Percentiles rank a stretch among this genome's conserved stretches.
phyloP scores from a whole-genome alignment of 2,329 filamentous ascomycete genomes.

The Colletotrichum echinochloae region DNA sequence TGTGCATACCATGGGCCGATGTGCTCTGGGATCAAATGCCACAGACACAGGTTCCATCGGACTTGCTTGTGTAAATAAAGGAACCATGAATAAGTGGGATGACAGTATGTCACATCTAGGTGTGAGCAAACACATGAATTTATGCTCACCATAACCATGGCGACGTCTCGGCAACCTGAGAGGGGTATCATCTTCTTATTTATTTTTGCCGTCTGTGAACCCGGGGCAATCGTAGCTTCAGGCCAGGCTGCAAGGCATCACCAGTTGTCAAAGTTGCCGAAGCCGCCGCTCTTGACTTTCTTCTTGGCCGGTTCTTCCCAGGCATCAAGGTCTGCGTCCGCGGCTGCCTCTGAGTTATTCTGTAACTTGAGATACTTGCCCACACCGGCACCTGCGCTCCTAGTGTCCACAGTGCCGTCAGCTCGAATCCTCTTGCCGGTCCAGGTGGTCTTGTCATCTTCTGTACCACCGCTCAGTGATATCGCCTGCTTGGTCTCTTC shows the following conservation, averaged over 20 bases:
- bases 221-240: not conserved
- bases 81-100: not conserved
- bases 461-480: slow-evolving; percentile 75
- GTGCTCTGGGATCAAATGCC: slow-evolving; percentile 45
- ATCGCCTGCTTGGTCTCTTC: slow-evolving; percentile 72
- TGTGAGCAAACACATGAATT: slow-evolving; percentile 5
- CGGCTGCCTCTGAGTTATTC: slow-evolving; percentile 55
- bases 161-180: not conserved
- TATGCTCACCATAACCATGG: not conserved
- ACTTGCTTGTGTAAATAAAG: slow-evolving; percentile 48
- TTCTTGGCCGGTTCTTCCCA: slow-evolving; percentile 82
- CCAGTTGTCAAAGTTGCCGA: slow-evolving; percentile 97
- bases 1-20: slow-evolving; percentile 45
- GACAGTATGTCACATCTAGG: not conserved
- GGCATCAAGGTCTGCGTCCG: slow-evolving; percentile 61
- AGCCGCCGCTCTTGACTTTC: slow-evolving; percentile 82
- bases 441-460: slow-evolving; percentile 94
- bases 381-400: slow-evolving; percentile 59
- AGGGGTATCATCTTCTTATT: slow-evolving; percentile 38
- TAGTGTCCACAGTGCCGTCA: slow-evolving; percentile 68
- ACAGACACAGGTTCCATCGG: slow-evolving; percentile 42
- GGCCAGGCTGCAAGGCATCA: slow-evolving; percentile 51
- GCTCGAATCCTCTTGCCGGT: slow-evolving; percentile 89
- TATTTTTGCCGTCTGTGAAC: slow-evolving; percentile 8
- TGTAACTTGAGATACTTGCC: slow-evolving; percentile 80